Evolutionary conservation across 345 rosid species (phyloP).

Genomic region (Camelina laxa): DNA sequence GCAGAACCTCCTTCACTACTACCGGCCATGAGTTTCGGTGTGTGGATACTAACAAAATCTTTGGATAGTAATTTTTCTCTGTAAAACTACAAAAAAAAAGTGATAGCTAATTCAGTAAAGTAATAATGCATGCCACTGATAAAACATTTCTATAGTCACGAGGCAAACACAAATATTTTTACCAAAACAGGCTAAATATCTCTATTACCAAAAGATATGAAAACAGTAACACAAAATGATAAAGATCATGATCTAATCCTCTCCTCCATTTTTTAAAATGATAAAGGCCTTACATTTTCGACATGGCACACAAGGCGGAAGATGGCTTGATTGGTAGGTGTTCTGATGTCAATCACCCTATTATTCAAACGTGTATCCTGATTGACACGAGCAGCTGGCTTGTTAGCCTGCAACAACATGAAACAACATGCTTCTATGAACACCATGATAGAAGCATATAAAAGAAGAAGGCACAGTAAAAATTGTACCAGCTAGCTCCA

Average conservation of each 20-base stretch:
- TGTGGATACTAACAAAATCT: constrained; percentile 67
- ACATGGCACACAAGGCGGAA: too few species aligned
- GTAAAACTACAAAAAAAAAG: constrained; percentile 51
- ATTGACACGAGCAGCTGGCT: constrained; percentile 66
- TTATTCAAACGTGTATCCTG: constrained; percentile 82
- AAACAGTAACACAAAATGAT: too few species aligned
- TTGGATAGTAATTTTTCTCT: constrained; percentile 59
- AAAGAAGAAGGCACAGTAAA: background rate
- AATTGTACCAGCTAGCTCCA: background rate
- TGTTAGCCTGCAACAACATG: constrained; percentile 54
- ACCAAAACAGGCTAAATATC: too few species aligned
- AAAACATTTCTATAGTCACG: too few species aligned
- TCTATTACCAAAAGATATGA: too few species aligned
- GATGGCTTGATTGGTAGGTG: constrained; percentile 17
- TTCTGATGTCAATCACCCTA: constrained; percentile 74
- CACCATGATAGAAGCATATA: constrained; percentile 3
- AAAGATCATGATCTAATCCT: too few species aligned
- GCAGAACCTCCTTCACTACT: constrained; percentile 90
- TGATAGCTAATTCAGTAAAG: background rate
- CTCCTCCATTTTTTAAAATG: too few species aligned
- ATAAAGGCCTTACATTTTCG: too few species aligned
- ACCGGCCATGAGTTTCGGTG: constrained; percentile 73
- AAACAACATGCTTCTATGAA: constrained; percentile 24
- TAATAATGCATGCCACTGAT: too few species aligned
- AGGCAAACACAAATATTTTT: too few species aligned